Evolutionary conservation across 192 early-diverging fungal species (phyloP), one percentile per base, ranked within the genome.

Genomic region (Mortierella hygrophila): DNA sequence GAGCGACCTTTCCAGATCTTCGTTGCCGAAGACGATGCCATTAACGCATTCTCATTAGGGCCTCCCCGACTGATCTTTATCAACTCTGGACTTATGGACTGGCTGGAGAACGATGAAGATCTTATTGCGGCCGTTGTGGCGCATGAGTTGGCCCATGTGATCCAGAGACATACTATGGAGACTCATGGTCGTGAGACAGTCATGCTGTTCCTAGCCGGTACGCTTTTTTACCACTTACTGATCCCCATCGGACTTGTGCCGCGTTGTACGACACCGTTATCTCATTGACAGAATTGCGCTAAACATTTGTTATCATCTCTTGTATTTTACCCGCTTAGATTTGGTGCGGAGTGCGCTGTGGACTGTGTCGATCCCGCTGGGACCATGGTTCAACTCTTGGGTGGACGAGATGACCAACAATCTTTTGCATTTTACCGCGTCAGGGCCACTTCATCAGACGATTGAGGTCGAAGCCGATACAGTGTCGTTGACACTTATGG

Each of bases 121-220:
- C 81, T 87, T 37, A 73, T 92, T 38, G 91, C 92, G 32, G 90
- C 89, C 5, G 90, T 91, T 32, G 70, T 93, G 18, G 85, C 90
- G 21, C 92, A 93, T 75, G 92, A 93, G 49, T 87, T 93, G n/a
- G 91, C 90, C 2, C 92, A 93, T 76, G 83, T 89, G 0, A 82
- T 93, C 35, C 92, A 93, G 44, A 76, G 91, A 10, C 92, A 93
- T 80, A 90, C 90, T 74, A 89, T 89, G 65, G 92, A 93, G 72
- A 84, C 88, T 21, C 89, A 92, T 74, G 92, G 92, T 38, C 88
- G 90, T 46, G 89, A 86, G 37, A 90, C 90, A 0, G 80, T 93
- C 5, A 84, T 90, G 81, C 73, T 89, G 4, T 90, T 91, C 78
- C 68, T 93, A 13, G 88, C 87, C 37, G 91, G 90, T 83, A 91